Conservation (phyloP, 148 eudicot genomes). For the Camellia sinensis region DNA sequence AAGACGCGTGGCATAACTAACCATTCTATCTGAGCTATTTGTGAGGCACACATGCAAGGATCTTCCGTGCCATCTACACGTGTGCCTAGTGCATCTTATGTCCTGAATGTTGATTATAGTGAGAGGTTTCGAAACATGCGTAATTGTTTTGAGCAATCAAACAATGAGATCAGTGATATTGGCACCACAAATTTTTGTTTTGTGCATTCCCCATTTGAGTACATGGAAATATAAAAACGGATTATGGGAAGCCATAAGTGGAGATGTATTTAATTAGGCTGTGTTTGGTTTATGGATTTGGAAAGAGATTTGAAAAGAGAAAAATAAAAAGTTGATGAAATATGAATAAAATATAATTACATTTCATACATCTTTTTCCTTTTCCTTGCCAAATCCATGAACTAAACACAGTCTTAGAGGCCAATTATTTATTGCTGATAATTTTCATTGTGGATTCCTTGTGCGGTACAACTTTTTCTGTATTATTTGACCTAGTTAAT, state of each 20-base stretch:
- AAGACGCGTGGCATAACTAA: not conserved
- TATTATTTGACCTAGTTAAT: not conserved
- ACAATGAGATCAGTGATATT: not conserved
- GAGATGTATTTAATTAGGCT: not conserved
- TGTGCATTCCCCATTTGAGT: constrained; percentile 3
- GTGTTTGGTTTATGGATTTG: not conserved
- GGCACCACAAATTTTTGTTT: not conserved
- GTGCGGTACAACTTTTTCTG: not conserved
- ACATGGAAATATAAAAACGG: not conserved
- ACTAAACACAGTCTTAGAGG: not conserved
- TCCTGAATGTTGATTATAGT: not conserved
- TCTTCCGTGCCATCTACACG: not conserved
- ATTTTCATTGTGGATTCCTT: not conserved
- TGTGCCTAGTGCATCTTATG: not conserved
- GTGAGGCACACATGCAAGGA: not conserved
- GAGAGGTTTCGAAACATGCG: not conserved
- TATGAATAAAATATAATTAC: too few relatives aligned
- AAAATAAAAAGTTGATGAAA: too few relatives aligned
- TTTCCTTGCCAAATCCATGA: too few relatives aligned
- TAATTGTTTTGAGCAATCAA: constrained; percentile 1
- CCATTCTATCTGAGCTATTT: not conserved
- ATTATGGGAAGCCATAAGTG: not conserved
- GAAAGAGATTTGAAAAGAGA: too few relatives aligned
- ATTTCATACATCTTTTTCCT: too few relatives aligned
- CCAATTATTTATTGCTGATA: not conserved